Percentiles rank a stretch among this genome's conserved stretches.
phyloP scores from a whole-genome alignment of 495 filamentous ascomycete species.

The Penicillium silybi region DNA sequence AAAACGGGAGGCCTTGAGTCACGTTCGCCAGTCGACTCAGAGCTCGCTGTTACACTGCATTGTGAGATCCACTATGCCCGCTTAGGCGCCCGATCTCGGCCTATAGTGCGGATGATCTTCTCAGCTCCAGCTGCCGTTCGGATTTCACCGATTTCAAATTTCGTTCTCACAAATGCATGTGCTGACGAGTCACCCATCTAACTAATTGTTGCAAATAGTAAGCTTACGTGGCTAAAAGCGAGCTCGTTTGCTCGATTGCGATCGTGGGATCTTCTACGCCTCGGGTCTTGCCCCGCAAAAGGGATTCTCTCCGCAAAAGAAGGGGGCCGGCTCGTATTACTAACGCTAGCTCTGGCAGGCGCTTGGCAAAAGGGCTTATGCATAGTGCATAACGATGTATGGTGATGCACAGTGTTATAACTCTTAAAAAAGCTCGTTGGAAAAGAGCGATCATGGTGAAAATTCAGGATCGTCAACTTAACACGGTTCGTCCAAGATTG shows the following conservation, averaged over 20 bases:
- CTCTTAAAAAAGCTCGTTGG: not conserved
- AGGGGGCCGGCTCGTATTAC: not conserved
- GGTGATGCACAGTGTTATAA: not conserved
- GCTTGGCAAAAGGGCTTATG: not conserved
- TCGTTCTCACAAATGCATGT: not conserved
- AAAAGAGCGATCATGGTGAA: not conserved
- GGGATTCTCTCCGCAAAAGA: not conserved
- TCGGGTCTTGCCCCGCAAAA: slow-evolving; percentile 1
- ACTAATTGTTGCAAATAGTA: not conserved
- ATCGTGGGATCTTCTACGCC: not conserved
- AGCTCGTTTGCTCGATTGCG: not conserved
- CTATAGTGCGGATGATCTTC: slow-evolving; percentile 7
- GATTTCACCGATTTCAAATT: not conserved
- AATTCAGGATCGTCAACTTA: not conserved
- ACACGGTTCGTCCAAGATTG: not conserved
- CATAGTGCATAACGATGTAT: not conserved
- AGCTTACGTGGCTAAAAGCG: not conserved
- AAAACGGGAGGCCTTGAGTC: slow-evolving; percentile 4
- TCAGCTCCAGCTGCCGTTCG: not conserved
- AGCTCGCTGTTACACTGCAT: slow-evolving; percentile 5
- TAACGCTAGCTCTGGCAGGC: not conserved
- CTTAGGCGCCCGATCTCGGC: slow-evolving; percentile 24
- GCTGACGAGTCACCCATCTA: not conserved
- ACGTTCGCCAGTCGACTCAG: slow-evolving; percentile 1
- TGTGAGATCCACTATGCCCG: not conserved